These are phyloP conservation scores for Leptomonas pyrrhocoris DNA, from an alignment of 208 protist genomes.

Conservation along the genomic window DNA sequence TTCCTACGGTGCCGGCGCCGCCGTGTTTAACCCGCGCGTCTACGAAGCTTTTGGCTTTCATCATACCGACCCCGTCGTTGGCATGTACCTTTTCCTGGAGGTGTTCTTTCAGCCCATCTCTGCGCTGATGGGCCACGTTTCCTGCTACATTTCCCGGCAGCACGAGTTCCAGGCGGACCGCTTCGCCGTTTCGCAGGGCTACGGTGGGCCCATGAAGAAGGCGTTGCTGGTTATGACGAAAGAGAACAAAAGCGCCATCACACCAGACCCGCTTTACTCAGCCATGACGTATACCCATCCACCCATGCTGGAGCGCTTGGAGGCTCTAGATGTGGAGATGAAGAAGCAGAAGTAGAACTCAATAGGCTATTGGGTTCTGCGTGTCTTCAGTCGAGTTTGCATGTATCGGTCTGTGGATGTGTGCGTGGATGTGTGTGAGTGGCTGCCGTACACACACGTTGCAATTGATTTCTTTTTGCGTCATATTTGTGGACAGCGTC, in stretches of 20 bases:
- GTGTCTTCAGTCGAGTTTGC: too few relatives aligned
- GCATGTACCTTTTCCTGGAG: constrained; percentile 57
- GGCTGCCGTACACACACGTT: background rate
- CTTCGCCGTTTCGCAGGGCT: constrained; percentile 58
- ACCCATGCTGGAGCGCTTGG: constrained; percentile 69
- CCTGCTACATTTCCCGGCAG: constrained; percentile 39
- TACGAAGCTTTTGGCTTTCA: constrained; percentile 77
- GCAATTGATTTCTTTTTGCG: too few relatives aligned
- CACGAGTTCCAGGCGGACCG: constrained; percentile 82
- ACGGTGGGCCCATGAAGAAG: constrained; percentile 41
- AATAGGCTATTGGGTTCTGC: too few relatives aligned
- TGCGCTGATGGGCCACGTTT: constrained; percentile 41
- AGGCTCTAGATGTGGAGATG: constrained; percentile 55
- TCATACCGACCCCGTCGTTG: constrained; percentile 59
- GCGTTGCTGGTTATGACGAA: constrained; percentile 58
- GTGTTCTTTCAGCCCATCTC: constrained; percentile 52
- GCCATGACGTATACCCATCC: constrained; percentile 82
- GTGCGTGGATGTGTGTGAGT: too few relatives aligned
- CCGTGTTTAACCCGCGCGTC: constrained; percentile 66
- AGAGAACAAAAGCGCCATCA: constrained; percentile 67
- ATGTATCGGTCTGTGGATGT: too few relatives aligned
- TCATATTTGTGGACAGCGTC: too few relatives aligned
- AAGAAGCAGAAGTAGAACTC: constrained; percentile 39
- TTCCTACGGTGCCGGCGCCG: constrained; percentile 57
- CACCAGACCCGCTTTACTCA: constrained; percentile 72